Percentiles rank a stretch among this genome's conserved stretches.
Conservation (phyloP, 2,329 filamentous ascomycete species). For the Paraconiothyrium brasiliense region DNA sequence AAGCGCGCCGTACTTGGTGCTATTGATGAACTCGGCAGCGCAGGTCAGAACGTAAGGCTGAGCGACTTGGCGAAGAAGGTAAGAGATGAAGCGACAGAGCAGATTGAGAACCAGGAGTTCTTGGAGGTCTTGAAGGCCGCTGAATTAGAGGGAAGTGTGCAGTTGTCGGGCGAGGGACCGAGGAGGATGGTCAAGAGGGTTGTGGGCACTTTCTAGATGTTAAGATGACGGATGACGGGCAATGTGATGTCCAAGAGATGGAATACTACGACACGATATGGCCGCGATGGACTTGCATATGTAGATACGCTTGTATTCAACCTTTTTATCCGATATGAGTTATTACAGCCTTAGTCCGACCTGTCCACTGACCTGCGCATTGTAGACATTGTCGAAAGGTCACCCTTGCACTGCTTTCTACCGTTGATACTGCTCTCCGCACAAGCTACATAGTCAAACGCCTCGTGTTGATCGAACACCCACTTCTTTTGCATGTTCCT, state of each 20-base stretch:
- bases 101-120: slow-evolving; percentile 82
- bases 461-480: too few species aligned
- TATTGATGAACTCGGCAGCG: slow-evolving; percentile 77
- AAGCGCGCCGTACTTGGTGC: slow-evolving; percentile 79
- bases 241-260: neutral
- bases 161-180: slow-evolving; percentile 83
- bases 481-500: too few species aligned
- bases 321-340: neutral
- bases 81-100: slow-evolving; percentile 63
- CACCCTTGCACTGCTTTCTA: too few species aligned
- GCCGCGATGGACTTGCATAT: neutral
- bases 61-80: slow-evolving; percentile 79
- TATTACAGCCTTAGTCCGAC: too few species aligned
- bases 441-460: too few species aligned
- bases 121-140: slow-evolving; percentile 79
- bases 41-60: slow-evolving; percentile 73
- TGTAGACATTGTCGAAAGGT: too few species aligned
- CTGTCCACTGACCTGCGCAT: too few species aligned
- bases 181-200: slow-evolving; percentile 84
- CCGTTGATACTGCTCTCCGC: too few species aligned
- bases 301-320: neutral
- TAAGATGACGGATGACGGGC: neutral
- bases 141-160: slow-evolving; percentile 85
- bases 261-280: neutral
- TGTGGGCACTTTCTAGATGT: slow-evolving; percentile 38